These are phyloP conservation scores for Pseudogymnoascus sp. DNA, from an alignment of 2,329 filamentous ascomycete species.

Conservation along the genomic window DNA sequence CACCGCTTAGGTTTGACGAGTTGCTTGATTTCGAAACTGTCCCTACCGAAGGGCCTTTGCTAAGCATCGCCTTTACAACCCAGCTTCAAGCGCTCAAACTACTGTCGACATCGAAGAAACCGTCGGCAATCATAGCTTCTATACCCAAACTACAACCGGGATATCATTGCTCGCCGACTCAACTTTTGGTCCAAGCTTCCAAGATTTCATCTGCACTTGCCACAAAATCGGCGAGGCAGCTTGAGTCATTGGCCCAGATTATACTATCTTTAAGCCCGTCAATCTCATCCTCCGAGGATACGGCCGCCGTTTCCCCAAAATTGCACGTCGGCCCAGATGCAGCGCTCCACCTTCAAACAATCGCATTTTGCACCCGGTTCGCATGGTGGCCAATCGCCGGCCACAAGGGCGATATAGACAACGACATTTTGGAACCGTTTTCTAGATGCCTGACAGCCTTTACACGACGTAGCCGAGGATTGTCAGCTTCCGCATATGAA, in stretches of 20 bases:
- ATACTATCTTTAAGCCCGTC: conserved; percentile 60
- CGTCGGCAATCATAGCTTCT: conserved; percentile 48
- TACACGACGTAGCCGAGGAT: conserved; percentile 38
- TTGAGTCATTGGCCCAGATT: conserved; percentile 58
- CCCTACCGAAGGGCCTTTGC: conserved; percentile 34
- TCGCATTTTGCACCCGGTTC: conserved; percentile 54
- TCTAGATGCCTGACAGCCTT: conserved; percentile 55
- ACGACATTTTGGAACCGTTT: conserved; percentile 59
- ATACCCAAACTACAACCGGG: conserved; percentile 47
- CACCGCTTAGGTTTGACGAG: conserved; percentile 40
- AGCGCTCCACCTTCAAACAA: conserved; percentile 54
- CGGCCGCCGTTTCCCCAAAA: conserved; percentile 42
- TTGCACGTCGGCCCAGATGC: conserved; percentile 47
- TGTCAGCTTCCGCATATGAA: conserved; percentile 18
- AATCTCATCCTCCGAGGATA: conserved; percentile 56
- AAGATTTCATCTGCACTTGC: conserved; percentile 32
- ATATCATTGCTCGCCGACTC: conserved; percentile 48
- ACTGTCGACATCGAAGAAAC: conserved; percentile 51
- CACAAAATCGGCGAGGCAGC: conserved; percentile 53
- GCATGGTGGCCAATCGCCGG: conserved; percentile 57
- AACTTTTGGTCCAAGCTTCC: conserved; percentile 41
- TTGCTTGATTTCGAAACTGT: conserved; percentile 52
- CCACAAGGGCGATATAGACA: conserved; percentile 51
- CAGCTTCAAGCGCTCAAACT: conserved; percentile 60
- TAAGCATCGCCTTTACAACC: conserved; percentile 50